Base-by-base conservation (phyloP, 164 flowering plant genomes). In the Stephania cephalantha region DNA sequence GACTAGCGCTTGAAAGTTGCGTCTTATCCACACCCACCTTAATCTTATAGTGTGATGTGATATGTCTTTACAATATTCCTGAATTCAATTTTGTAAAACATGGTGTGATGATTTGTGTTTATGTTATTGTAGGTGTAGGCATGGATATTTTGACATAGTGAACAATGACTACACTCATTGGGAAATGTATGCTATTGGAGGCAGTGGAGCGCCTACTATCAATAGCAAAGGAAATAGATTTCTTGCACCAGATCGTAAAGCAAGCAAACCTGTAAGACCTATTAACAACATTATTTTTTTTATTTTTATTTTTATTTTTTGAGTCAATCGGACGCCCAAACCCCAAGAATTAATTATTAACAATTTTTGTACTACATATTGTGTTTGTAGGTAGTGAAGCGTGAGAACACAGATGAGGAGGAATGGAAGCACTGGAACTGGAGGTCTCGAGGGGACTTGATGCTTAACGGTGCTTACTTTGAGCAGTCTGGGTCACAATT, bases 101-200 rank as follows among this genome's bases (percentile, higher is more conserved):
- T 35, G 4, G 42, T 35, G 42, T 35, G 42, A 25, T 25, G 25
- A 35, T 35, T 35, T 35, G 42, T 35, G 42, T 35, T 35, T 35
- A 35, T 35, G 42, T 35, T 35, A 68, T 61, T 81, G 79, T 84
- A 90, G 95, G 74, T 90, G 97, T 70, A 85, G 97, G 64, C 90
- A 82, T 79, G 97, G 97, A 3, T 88, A 87, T 65, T 89, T 92
- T 58, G 94, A 92, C 79, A 91, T 91, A 81, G 97, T 91, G 79
- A 91, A 91, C 82, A 91, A 91, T 79, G 93, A 91, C 87, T 91
- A 91, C 73, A 85, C 92, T 0, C 91, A 88, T 53, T 91, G 96
- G 96, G 82, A 85, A 71, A 90, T 89, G 93, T 92, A 92, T 76
- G 97, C 97, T 3, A 90, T 92, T 75, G 97, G 97, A 69, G 97